Percentiles rank a stretch among this genome's conserved stretches.
phyloP scores from a whole-genome alignment of 257 asterid genomes.

The Jacaranda copaia region DNA sequence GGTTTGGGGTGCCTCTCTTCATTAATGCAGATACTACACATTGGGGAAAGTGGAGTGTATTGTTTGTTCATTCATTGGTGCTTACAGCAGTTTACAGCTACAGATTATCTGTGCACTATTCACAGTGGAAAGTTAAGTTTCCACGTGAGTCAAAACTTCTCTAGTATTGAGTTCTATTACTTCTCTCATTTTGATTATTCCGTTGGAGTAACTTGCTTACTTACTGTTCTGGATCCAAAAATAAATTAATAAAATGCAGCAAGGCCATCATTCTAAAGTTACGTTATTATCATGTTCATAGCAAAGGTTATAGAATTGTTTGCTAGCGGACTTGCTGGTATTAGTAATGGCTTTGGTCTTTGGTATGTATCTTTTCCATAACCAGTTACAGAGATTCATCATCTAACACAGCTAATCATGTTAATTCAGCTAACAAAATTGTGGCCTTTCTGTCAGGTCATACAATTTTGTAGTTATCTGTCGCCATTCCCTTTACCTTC shows the following conservation, averaged over 20 bases:
- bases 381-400: neutral
- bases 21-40: conserved; percentile 46
- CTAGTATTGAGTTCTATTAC: neutral
- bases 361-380: conserved; percentile 42
- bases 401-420: neutral
- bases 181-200: neutral
- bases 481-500: conserved; percentile 66
- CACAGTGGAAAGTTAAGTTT: conserved; percentile 73
- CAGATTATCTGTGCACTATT: conserved; percentile 62
- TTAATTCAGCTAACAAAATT: neutral
- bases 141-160: conserved; percentile 55
- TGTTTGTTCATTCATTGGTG: conserved; percentile 48
- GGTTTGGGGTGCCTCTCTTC: conserved; percentile 61
- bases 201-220: neutral
- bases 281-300: conserved; percentile 56
- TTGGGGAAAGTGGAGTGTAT: conserved; percentile 57
- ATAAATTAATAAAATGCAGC: conserved; percentile 46
- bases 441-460: conserved; percentile 52
- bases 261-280: conserved; percentile 63
- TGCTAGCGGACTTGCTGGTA: conserved; percentile 56
- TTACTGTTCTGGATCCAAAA: conserved; percentile 4
- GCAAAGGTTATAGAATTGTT: conserved; percentile 45
- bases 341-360: conserved; percentile 56
- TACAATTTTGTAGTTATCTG: conserved; percentile 52
- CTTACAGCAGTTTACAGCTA: conserved; percentile 55